Percentiles rank a stretch among this genome's conserved stretches.
These are phyloP conservation scores for Hymenoscyphus scutula DNA, from an alignment of 2,329 filamentous ascomycete species.

Conservation along the genomic window DNA sequence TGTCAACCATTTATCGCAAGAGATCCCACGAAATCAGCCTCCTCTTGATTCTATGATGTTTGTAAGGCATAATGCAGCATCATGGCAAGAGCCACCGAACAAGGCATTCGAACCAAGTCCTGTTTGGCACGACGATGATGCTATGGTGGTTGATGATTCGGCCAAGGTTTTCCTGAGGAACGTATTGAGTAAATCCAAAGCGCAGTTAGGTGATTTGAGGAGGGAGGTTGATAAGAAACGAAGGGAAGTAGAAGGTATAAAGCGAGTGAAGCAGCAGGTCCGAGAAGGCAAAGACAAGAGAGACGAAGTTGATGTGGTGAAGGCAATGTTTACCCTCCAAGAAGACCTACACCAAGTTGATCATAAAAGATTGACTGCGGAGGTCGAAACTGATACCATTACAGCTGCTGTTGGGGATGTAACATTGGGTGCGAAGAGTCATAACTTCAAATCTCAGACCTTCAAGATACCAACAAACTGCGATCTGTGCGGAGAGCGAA, in stretches of 20 bases:
- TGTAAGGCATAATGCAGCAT: conserved; percentile 80
- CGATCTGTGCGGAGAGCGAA: conserved; percentile 91
- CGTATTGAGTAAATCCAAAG: conserved; percentile 85
- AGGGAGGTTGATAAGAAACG: conserved; percentile 83
- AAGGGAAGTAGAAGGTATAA: conserved; percentile 77
- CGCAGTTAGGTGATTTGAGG: conserved; percentile 74
- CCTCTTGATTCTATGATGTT: conserved; percentile 97
- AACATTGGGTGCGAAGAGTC: conserved; percentile 86
- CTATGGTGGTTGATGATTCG: conserved; percentile 80
- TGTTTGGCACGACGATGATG: conserved; percentile 91
- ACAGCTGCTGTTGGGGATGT: conserved; percentile 89
- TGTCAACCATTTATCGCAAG: conserved; percentile 69
- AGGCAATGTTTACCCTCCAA: conserved; percentile 78
- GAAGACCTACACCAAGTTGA: conserved; percentile 84
- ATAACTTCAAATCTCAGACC: conserved; percentile 98
- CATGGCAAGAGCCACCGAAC: conserved; percentile 80
- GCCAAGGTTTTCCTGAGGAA: conserved; percentile 92
- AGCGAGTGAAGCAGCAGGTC: conserved; percentile 70
- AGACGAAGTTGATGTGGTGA: conserved; percentile 83
- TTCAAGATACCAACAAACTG: conserved; percentile 99
- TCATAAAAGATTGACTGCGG: conserved; percentile 78
- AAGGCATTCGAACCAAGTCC: conserved; percentile 91
- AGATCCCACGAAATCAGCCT: conserved; percentile 86
- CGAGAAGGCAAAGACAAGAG: conserved; percentile 82
- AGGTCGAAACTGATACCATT: conserved; percentile 91